Conservation (phyloP, 192 early-diverging fungal genomes). For the Rhizophagus clarus region DNA sequence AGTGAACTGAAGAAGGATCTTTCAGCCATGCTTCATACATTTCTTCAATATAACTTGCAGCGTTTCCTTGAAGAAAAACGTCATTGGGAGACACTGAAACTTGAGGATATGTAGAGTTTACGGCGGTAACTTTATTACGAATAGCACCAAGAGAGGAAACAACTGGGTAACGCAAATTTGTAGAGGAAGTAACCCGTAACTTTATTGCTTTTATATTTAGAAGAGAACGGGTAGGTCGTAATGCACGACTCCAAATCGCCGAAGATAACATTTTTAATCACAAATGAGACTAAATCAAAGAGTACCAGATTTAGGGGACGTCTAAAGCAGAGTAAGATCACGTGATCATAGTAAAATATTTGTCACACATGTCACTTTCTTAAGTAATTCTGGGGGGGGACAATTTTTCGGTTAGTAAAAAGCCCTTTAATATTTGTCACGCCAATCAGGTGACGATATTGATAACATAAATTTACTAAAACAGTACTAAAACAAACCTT, state of each 20-base stretch:
- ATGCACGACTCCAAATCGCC: background rate
- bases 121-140: slow-evolving; percentile 19
- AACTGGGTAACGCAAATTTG: background rate
- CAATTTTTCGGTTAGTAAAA: no score
- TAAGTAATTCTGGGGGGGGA: no score
- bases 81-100: slow-evolving; percentile 62
- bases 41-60: slow-evolving; percentile 88
- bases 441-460: no score
- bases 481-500: no score
- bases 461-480: no score
- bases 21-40: slow-evolving; percentile 94
- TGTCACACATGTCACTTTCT: no score
- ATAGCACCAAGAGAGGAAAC: slow-evolving; percentile 2
- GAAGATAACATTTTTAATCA: background rate
- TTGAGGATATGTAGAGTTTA: slow-evolving; percentile 31
- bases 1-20: slow-evolving; percentile 89
- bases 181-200: background rate
- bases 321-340: no score
- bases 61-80: slow-evolving; percentile 85
- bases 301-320: no score
- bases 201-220: background rate
- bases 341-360: no score
- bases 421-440: no score
- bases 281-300: no score
- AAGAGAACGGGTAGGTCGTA: background rate